A percentile compares a stretch with the other conserved stretches of the same genome.
Conservation (phyloP, 768 basidiomycete genomes). For the Panaeolus papilionaceus region DNA sequence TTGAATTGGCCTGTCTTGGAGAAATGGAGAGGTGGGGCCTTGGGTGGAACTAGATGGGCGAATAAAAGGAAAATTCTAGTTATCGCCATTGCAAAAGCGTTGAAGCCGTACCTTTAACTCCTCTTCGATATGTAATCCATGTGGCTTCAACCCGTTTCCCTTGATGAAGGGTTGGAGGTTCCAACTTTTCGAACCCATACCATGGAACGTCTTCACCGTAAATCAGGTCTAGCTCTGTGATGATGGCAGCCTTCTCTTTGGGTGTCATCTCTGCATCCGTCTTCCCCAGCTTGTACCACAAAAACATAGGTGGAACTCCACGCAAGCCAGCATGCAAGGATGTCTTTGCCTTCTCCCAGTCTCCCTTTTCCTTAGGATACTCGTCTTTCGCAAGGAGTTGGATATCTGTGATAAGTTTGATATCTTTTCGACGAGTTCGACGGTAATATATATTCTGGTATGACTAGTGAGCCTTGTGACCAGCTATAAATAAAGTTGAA, state of each 20-base stretch:
- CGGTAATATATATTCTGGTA: conserved; percentile 77
- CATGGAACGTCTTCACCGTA: conserved; percentile 86
- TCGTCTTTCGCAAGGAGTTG: conserved; percentile 64
- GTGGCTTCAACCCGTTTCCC: conserved; percentile 54
- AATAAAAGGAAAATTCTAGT: neutral
- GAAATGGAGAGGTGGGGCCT: conserved; percentile 83
- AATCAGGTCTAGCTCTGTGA: conserved; percentile 92
- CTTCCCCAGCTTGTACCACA: conserved; percentile 84
- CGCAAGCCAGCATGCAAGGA: conserved; percentile 72
- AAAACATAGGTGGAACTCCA: conserved; percentile 58
- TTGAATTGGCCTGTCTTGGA: conserved; percentile 85
- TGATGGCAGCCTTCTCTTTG: conserved; percentile 62
- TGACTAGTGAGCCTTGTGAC: conserved; percentile 1
- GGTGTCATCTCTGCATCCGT: conserved; percentile 64
- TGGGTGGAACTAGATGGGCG: conserved; percentile 60
- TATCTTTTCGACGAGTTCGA: conserved; percentile 81
- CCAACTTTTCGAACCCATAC: conserved; percentile 84
- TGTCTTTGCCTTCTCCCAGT: conserved; percentile 69
- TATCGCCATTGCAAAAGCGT: too few relatives aligned
- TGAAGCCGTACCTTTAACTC: conserved; percentile 67
- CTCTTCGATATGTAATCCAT: conserved; percentile 71
- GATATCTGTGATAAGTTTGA: conserved; percentile 80
- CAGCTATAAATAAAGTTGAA: conserved; percentile 15
- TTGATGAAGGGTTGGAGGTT: conserved; percentile 60
- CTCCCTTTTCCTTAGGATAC: conserved; percentile 49